Base-by-base conservation (phyloP, 2,329 filamentous ascomycete genomes). In the Sclerotinia subarctica region DNA sequence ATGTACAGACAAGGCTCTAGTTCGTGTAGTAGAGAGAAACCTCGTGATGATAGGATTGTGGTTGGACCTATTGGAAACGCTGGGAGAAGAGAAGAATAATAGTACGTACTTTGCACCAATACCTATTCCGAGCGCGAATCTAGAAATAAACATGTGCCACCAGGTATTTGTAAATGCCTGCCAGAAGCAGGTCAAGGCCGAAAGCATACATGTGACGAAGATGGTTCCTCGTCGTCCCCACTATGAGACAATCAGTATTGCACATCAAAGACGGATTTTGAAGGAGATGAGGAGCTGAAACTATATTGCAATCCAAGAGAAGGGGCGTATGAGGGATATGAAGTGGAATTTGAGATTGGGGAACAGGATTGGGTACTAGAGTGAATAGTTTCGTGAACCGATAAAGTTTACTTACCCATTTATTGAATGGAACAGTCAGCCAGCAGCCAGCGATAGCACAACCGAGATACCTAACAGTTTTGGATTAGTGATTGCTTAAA, bases 171-270 rank as follows among this genome's bases (percentile, higher is more conserved):
- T 83, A 63, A 86, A 85, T 0, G 82, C 72, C 64, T 74, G 74
- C 74, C 82, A 83, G 72, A 87, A 84, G 70, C 84, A 84, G 21
- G 85, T 81, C 2, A 82, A 68, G 19, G 83, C 82, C 0, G 88
- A 88, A 72, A 92, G 82, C 42, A 85, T 78, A 72, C 89, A 91
- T 8, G 88, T 86, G 47, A 91, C 80, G 76, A 91, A 91, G 60
- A 92, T 88, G 2, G 88, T 91, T 15, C 90, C 90, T 2, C 89
- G 84, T 60, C 90, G 86, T 17, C 90, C 91, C 70, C 92, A 89
- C 69, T 76, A 7, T 13, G 5, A 56, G 3, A n/a, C 13, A 56
- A 21, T 56, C 29, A 56, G 53, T n/a, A n/a, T 35, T 35, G 29
- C 29, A 4, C 7, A 56, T 56, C 53, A 21, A 38, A 8, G 21